A percentile compares a stretch with the other conserved stretches of the same genome.
Conservation (phyloP, 441 rosid genomes). For the Viola pubescens region DNA sequence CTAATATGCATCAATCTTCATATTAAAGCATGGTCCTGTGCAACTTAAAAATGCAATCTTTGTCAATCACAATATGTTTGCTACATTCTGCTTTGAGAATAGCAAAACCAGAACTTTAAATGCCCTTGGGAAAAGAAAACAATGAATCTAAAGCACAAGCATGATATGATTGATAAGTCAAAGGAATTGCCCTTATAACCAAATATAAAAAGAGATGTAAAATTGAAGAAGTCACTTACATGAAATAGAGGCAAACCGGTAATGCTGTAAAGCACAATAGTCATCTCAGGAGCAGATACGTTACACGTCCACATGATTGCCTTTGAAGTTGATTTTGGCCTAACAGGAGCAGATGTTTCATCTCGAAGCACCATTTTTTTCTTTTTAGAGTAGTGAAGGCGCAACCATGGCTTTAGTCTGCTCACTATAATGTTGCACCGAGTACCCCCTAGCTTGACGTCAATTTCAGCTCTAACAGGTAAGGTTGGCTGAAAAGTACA, state of each 20-base stretch:
- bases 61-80: too few relatives aligned
- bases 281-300: constrained; percentile 98
- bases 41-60: too few relatives aligned
- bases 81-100: too few relatives aligned
- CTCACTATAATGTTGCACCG: constrained; percentile 61
- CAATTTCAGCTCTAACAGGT: constrained; percentile 86
- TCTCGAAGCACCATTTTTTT: constrained; percentile 65
- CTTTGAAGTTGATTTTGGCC: constrained; percentile 44
- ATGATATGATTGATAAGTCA: constrained; percentile 7
- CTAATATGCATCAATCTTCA: too few relatives aligned
- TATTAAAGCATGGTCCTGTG: too few relatives aligned
- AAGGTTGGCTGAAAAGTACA: constrained; percentile 49
- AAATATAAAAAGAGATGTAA: constrained; percentile 1
- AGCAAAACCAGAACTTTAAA: too few relatives aligned
- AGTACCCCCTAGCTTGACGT: constrained; percentile 85
- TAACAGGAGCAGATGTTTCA: constrained; percentile 34
- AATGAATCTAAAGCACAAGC: too few relatives aligned
- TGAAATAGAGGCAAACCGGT: constrained; percentile 65
- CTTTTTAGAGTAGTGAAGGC: constrained; percentile 56
- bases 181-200: constrained; percentile 8
- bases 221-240: constrained; percentile 46
- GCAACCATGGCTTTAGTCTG: constrained; percentile 81
- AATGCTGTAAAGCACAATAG: constrained; percentile 55
- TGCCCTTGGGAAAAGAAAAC: too few relatives aligned
- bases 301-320: constrained; percentile 90